These are phyloP conservation scores for Eucalyptus cloeziana DNA, from an alignment of 345 rosid species.

Conservation along the genomic window DNA sequence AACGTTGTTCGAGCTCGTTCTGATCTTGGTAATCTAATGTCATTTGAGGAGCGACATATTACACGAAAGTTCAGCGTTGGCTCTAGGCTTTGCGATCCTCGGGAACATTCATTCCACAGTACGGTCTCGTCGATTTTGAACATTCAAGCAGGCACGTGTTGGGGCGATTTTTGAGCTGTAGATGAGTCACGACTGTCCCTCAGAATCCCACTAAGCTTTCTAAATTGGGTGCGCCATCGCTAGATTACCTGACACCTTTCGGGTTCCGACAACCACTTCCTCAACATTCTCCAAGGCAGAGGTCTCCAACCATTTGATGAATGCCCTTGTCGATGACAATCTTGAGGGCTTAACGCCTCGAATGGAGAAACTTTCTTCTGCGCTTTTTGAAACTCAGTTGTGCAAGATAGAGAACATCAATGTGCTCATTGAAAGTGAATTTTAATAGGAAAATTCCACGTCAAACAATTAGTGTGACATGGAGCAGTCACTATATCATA, in stretches of 20 bases:
- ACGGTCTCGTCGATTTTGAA: background rate
- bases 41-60: background rate
- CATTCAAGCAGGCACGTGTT: background rate
- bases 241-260: conserved; percentile 32
- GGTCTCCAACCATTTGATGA: conserved; percentile 52
- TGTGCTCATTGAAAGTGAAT: conserved; percentile 22
- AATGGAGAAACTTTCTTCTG: conserved; percentile 27
- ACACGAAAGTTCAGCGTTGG: background rate
- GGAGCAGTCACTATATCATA: fast-evolving
- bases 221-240: background rate
- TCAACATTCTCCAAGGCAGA: conserved; percentile 45
- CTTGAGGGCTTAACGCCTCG: conserved; percentile 10
- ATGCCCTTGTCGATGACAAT: conserved; percentile 31
- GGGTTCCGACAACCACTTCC: conserved; percentile 52
- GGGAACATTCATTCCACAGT: background rate
- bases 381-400: conserved; percentile 37
- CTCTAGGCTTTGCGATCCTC: background rate
- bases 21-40: background rate
- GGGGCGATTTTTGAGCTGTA: background rate
- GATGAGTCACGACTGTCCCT: background rate
- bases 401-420: conserved; percentile 49
- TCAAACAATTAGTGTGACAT: background rate
- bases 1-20: background rate
- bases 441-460: background rate
- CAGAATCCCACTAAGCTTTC: background rate